These are phyloP conservation scores for Cercophora newfieldiana DNA, from an alignment of 495 filamentous ascomycete genomes.

Conservation along the genomic window DNA sequence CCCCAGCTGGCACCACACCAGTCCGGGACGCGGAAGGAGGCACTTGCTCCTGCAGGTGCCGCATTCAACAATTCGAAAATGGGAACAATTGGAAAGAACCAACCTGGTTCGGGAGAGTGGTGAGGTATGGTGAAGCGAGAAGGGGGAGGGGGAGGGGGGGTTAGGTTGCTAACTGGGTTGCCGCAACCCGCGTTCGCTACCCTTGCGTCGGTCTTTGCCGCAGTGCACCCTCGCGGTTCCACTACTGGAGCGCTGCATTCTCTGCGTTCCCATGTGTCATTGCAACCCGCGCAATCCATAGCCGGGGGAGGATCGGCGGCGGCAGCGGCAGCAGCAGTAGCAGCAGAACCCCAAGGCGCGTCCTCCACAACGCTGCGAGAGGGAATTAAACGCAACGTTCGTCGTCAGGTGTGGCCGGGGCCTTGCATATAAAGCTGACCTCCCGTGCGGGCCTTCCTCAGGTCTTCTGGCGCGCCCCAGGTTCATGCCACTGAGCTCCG, in stretches of 20 bases:
- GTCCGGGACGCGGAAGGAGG: neutral
- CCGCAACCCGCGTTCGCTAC: constrained; percentile 16
- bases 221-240: neutral
- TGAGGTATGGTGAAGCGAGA: neutral
- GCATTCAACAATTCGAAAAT: no score
- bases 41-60: constrained; percentile 4
- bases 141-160: no score
- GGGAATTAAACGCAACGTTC: neutral
- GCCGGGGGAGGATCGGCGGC: constrained; percentile 10
- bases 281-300: constrained; percentile 21
- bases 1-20: constrained; percentile 8
- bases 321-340: constrained; percentile 2
- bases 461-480: neutral
- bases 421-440: constrained; percentile 24
- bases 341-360: constrained; percentile 9
- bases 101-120: neutral
- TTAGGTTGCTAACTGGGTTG: no score
- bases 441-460: neutral
- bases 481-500: neutral
- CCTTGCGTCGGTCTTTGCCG: constrained; percentile 24
- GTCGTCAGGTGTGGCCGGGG: neutral
- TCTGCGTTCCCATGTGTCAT: constrained; percentile 30
- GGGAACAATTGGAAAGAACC: no score
- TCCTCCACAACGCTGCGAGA: constrained; percentile 1
- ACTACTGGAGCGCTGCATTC: constrained; percentile 3